Percentiles rank a stretch among this genome's conserved stretches.
phyloP scores from a whole-genome alignment of 371 early-diverging fungal genomes.

The Parasitella parasitica region DNA sequence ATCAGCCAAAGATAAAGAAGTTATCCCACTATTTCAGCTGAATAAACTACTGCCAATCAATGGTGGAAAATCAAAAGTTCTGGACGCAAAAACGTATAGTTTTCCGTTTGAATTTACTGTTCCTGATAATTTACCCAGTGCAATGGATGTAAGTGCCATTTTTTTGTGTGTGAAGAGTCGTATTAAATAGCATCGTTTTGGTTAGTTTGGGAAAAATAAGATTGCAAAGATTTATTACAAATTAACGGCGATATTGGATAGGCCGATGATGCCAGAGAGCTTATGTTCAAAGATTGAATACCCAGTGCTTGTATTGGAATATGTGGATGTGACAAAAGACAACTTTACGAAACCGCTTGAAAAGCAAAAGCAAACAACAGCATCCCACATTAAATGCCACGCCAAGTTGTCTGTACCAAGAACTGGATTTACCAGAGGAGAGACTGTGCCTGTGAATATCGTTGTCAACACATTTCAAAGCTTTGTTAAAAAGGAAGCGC shows the following conservation, averaged over 20 bases:
- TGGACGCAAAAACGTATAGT: constrained; percentile 38
- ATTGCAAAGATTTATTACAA: constrained; percentile 30
- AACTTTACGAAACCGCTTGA: constrained; percentile 29
- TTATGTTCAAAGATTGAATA: constrained; percentile 39
- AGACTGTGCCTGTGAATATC: constrained; percentile 32
- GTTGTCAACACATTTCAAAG: constrained; percentile 25
- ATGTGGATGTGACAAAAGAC: constrained; percentile 33
- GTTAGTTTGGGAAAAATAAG: constrained; percentile 38
- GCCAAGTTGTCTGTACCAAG: constrained; percentile 32
- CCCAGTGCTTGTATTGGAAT: constrained; percentile 39
- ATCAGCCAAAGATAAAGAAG: constrained; percentile 38
- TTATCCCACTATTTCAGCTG: constrained; percentile 28
- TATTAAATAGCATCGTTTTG: background rate
- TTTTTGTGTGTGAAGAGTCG: background rate
- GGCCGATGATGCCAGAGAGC: constrained; percentile 45
- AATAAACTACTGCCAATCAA: constrained; percentile 23
- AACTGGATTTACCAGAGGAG: constrained; percentile 46
- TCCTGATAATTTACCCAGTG: constrained; percentile 44
- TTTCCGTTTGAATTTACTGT: constrained; percentile 49
- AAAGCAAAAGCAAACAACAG: constrained; percentile 20
- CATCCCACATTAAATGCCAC: constrained; percentile 16
- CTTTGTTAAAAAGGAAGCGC: constrained; percentile 21
- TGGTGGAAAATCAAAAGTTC: constrained; percentile 21
- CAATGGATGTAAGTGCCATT: constrained; percentile 37
- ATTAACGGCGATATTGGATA: constrained; percentile 40